phyloP scores from a whole-genome alignment of 2,329 filamentous ascomycete species.

The Colletotrichum sp. region DNA sequence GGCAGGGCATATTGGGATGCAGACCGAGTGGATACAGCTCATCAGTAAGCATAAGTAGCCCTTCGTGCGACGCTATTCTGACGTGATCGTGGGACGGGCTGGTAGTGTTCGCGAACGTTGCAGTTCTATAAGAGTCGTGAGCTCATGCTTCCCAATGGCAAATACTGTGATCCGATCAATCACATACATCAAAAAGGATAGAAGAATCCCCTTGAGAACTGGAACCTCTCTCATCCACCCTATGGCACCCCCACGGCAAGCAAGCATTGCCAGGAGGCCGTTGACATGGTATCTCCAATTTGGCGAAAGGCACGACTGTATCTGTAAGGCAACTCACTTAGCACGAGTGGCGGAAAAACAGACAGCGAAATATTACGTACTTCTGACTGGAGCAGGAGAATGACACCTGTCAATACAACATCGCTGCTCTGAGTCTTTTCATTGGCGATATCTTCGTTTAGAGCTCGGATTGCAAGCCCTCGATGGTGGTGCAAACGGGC shows the following conservation, averaged over 20 bases:
- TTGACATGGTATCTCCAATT: slow-evolving; percentile 19
- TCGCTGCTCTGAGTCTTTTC: slow-evolving; percentile 4
- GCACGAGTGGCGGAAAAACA: too few species aligned
- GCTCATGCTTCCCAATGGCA: not conserved
- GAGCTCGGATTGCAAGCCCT: slow-evolving; percentile 14
- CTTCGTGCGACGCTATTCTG: slow-evolving; percentile 26
- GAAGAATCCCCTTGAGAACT: not conserved
- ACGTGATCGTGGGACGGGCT: slow-evolving; percentile 35
- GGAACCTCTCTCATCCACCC: not conserved
- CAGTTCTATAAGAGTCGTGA: slow-evolving; percentile 24
- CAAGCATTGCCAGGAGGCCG: slow-evolving; percentile 17
- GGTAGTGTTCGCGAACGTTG: slow-evolving; percentile 39
- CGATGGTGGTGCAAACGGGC: slow-evolving; percentile 17
- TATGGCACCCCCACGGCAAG: not conserved
- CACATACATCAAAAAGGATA: slow-evolving; percentile 5
- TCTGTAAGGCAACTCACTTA: not conserved
- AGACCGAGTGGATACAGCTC: slow-evolving; percentile 21
- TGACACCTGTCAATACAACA: slow-evolving; percentile 13
- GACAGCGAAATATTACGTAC: not conserved
- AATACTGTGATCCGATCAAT: too few species aligned
- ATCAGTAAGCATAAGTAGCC: slow-evolving; percentile 29
- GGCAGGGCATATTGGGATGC: slow-evolving; percentile 32
- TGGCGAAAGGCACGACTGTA: slow-evolving; percentile 10
- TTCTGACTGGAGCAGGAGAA: slow-evolving; percentile 13
- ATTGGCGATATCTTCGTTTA: slow-evolving; percentile 19